Evolutionary conservation across 495 filamentous ascomycete genomes (phyloP).

Genomic region (Patellaria atrata): DNA sequence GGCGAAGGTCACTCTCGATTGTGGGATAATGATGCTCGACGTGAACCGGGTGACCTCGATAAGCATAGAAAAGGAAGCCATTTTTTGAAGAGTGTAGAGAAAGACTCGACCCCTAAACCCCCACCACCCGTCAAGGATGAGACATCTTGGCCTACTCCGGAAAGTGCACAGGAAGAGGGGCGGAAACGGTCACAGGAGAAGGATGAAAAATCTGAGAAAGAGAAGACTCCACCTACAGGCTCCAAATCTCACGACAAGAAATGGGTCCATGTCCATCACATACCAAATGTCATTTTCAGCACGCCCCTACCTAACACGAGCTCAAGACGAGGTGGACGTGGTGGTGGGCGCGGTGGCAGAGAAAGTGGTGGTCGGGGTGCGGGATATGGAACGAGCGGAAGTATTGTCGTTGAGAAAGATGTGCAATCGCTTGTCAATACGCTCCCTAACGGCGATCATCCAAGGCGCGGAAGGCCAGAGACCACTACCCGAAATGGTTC

Average conservation of each 20-base stretch:
- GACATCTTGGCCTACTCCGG: slow-evolving; percentile 78
- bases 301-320: slow-evolving; percentile 48
- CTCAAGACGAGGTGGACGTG: slow-evolving; percentile 19
- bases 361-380: slow-evolving; percentile 44
- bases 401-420: slow-evolving; percentile 13
- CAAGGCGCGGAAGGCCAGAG: slow-evolving; percentile 21
- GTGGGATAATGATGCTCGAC: too few relatives aligned
- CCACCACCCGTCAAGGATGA: slow-evolving; percentile 57
- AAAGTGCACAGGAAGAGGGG: slow-evolving; percentile 58
- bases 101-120: slow-evolving; percentile 24
- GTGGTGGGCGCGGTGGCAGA: slow-evolving; percentile 40
- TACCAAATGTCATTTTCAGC: slow-evolving; percentile 66
- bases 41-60: too few relatives aligned
- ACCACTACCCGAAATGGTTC: slow-evolving; percentile 21
- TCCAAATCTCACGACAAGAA: slow-evolving; percentile 26
- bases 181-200: slow-evolving; percentile 54
- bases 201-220: slow-evolving; percentile 51
- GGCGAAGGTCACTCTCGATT: too few relatives aligned
- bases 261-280: slow-evolving; percentile 46
- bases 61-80: too few relatives aligned
- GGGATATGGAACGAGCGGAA: slow-evolving; percentile 31
- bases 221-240: slow-evolving; percentile 28
- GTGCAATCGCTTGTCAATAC: slow-evolving; percentile 1
- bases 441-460: slow-evolving; percentile 14
- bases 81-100: slow-evolving; percentile 34